These are phyloP conservation scores for Trichoderma polysporum DNA, from an alignment of 2,329 filamentous ascomycete genomes.

Conservation along the genomic window DNA sequence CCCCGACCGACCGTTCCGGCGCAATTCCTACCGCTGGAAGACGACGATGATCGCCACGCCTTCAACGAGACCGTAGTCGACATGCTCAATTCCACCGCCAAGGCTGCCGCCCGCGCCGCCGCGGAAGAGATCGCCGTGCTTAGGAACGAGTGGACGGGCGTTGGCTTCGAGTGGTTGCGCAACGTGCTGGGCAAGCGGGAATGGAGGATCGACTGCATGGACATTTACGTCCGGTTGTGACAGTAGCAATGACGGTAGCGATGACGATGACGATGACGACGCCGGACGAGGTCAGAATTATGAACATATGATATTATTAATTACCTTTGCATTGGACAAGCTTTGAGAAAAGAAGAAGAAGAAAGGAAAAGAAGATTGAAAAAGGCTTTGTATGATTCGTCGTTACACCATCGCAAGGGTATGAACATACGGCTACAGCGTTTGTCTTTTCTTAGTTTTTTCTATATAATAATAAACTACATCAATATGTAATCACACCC, in stretches of 20 bases:
- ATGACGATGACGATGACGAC: not conserved
- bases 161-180: constrained; percentile 83
- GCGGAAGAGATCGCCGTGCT: constrained; percentile 59
- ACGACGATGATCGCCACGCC: constrained; percentile 23
- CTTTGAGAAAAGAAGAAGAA: not conserved
- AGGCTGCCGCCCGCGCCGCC: constrained; percentile 64
- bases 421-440: not conserved
- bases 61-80: constrained; percentile 53
- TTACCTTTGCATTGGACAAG: not conserved
- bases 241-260: not conserved
- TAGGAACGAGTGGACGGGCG: constrained; percentile 67
- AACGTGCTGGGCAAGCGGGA: constrained; percentile 79
- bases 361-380: not conserved
- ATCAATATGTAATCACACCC: not conserved
- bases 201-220: constrained; percentile 88
- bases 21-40: not conserved
- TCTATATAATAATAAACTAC: not conserved
- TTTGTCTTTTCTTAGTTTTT: not conserved
- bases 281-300: not conserved
- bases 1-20: constrained; percentile 54
- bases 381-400: not conserved
- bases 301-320: not conserved
- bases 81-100: constrained; percentile 67
- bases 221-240: constrained; percentile 76
- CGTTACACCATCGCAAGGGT: not conserved